Percentiles rank a stretch among this genome's conserved stretches.
Conservation (phyloP, 768 basidiomycete genomes). For the Kwoniella shandongensis region DNA sequence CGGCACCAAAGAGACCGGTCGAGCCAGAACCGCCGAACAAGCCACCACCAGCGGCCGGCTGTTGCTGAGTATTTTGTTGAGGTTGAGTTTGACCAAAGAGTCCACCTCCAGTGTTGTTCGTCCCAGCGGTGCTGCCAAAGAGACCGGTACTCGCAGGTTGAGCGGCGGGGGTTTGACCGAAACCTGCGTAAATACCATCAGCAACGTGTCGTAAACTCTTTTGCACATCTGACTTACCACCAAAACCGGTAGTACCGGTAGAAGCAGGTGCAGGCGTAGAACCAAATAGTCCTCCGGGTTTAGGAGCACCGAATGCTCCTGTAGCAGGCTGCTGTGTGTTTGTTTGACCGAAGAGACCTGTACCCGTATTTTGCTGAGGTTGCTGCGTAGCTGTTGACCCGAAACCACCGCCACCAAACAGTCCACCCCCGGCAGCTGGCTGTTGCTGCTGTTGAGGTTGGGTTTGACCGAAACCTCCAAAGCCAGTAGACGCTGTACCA, state of each 20-base stretch:
- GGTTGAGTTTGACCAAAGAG: conserved; percentile 35
- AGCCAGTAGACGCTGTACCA: conserved; percentile 41
- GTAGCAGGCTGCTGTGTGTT: conserved; percentile 39
- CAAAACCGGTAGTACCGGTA: conserved; percentile 21
- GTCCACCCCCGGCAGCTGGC: conserved; percentile 36
- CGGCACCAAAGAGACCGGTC: conserved; percentile 29
- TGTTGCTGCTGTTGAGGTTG: conserved; percentile 52
- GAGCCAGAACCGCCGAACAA: conserved; percentile 32
- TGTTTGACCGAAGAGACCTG: conserved; percentile 48
- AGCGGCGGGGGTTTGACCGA: conserved; percentile 26
- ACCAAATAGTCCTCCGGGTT: conserved; percentile 30
- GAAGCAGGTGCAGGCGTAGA: conserved; percentile 25
- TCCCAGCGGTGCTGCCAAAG: conserved; percentile 22
- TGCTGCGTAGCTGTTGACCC: conserved; percentile 21
- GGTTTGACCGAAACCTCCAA: conserved; percentile 43
- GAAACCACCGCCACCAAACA: conserved; percentile 38
- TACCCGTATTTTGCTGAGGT: conserved; percentile 24
- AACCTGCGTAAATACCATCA: conserved; percentile 15
- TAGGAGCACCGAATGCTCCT: conserved; percentile 33
- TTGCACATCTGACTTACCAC: conserved; percentile 18
- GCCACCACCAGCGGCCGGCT: conserved; percentile 19
- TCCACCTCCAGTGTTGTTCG: conserved; percentile 16
- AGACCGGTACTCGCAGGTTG: conserved; percentile 33
- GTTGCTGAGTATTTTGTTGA: conserved; percentile 22
- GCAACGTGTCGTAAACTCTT: background rate